These are phyloP conservation scores for Biscutella laevigata DNA, from an alignment of 441 rosid species.

Conservation along the genomic window DNA sequence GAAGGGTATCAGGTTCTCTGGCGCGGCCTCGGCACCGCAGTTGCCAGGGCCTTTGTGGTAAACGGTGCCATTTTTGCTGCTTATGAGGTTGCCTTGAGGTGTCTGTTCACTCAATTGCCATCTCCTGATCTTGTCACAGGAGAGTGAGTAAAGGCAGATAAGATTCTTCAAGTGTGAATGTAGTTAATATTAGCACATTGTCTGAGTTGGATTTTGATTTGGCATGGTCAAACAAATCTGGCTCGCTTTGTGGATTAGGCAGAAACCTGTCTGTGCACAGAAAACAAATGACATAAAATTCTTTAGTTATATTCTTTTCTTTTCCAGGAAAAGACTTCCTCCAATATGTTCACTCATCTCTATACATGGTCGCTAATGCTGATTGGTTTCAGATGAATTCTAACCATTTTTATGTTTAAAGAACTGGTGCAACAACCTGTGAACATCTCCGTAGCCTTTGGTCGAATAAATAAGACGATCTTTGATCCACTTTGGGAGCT, in stretches of 20 bases:
- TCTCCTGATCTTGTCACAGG: not conserved
- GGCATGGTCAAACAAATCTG: not conserved
- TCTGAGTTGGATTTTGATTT: not conserved
- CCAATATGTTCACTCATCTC: not conserved
- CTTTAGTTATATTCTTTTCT: not conserved
- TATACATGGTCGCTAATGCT: not conserved
- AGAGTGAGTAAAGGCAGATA: not conserved
- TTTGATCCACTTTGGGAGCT: constrained; percentile 84
- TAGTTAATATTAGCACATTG: not conserved
- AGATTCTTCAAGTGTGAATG: not conserved
- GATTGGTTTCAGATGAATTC: not conserved
- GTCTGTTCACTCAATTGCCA: constrained; percentile 35
- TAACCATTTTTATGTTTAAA: constrained; percentile 51
- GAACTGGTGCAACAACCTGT: constrained; percentile 63
- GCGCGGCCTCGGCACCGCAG: constrained; percentile 94
- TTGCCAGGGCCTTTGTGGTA: constrained; percentile 87
- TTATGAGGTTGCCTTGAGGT: constrained; percentile 76
- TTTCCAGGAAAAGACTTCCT: not conserved
- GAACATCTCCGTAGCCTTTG: constrained; percentile 76
- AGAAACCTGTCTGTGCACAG: not conserved
- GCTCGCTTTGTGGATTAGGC: not conserved
- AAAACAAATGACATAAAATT: constrained; percentile 2
- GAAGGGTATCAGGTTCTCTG: constrained; percentile 75
- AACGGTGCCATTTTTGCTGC: constrained; percentile 87
- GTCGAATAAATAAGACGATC: constrained; percentile 53